Base-by-base conservation (phyloP, 805 yeast species). In the Wickerhamiella parazyma region DNA sequence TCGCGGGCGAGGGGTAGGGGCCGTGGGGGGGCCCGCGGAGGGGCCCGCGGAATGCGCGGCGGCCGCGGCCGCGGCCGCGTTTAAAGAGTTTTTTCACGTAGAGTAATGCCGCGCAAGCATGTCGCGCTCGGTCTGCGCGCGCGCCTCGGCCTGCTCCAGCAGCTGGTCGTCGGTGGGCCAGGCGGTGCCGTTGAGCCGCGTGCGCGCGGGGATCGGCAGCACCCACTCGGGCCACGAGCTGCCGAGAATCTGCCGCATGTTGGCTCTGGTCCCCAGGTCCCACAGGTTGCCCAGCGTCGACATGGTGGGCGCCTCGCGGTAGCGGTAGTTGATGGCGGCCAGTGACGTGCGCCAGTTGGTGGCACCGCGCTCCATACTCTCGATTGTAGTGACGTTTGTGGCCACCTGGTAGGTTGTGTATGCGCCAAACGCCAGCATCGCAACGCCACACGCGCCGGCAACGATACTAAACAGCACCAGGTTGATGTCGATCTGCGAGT, bases 191-290 rank as follows among this genome's bases (percentile, higher is more conserved):
- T 71, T 62, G 17, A n/a, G 29, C 66, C 56, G 47, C 59, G 60
- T 42, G 33, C 50, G 44, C 24, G 42, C 31, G 31, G 58, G 42
- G 10, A 71, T 48, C 0, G 97, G 97, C 1, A 86, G 56, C 6
- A 78, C 38, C 95, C 95, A 86, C 48, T 77, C 76, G 6, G 48
- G 38, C 72, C 76, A 69, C 1, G 63, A 58, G 2, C 58, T 48
- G 0, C 98, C 98, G 93, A 89, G 80, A 1, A 83, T 72, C 5
- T 70, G 64, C 16, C 55, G 49, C 82, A 86, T 78, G 58, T 91
- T 91, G 6, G 59, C 56, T 25, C 37, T 54, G 38, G 54, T 49
- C 0, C 96, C 95, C 31, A 89, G 55, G 60, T 87, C 84, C 60
- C 77, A 91, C 3, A 84, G 65, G 59, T 89, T 83, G 1, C 80